These are phyloP conservation scores for Mrakiaceae sp. DNA, from an alignment of 1,284 basidiomycete genomes.

Conservation along the genomic window DNA sequence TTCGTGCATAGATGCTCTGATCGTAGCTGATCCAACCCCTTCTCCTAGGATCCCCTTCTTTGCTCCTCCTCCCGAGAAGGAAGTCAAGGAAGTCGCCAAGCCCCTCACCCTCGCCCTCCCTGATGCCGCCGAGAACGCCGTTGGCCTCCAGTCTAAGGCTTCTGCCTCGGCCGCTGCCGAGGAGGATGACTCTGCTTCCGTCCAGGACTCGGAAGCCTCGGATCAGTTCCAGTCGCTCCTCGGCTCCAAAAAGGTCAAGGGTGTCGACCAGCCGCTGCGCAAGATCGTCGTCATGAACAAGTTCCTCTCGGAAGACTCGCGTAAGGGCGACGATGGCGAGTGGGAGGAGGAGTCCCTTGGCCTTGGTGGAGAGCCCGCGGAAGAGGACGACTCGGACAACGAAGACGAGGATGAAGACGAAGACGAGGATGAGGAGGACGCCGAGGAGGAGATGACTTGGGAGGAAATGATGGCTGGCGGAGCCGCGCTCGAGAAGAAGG, in stretches of 20 bases:
- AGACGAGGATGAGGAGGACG: constrained; percentile 36
- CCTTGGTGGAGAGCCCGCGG: constrained; percentile 22
- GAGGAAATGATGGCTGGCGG: constrained; percentile 56
- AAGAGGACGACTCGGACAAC: constrained; percentile 24
- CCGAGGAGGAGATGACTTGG: constrained; percentile 74
- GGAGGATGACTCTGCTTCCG: constrained; percentile 19
- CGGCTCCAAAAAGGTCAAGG: constrained; percentile 39
- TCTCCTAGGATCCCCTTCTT: constrained; percentile 36
- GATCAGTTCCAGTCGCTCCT: constrained; percentile 24
- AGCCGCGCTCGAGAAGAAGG: constrained; percentile 26
- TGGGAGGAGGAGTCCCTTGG: constrained; percentile 30
- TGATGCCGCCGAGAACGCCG: constrained; percentile 1
- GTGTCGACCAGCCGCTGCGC: constrained; percentile 45
- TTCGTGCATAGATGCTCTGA: constrained; percentile 58
- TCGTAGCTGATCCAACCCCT: constrained; percentile 27
- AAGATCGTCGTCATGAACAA: constrained; percentile 46
- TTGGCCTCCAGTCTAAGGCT: constrained; percentile 16
- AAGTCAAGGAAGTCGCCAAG: constrained; percentile 32
- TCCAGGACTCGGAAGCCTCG: constrained; percentile 6
- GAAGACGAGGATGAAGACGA: constrained; percentile 25
- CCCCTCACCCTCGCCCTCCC: constrained; percentile 19
- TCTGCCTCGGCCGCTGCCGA: constrained; percentile 20
- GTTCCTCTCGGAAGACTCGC: constrained; percentile 38
- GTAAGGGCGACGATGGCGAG: constrained; percentile 30
- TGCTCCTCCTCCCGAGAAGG: constrained; percentile 37